Base-by-base conservation (phyloP, 1,139 yeast species). In the Yamadazyma jaroonii region DNA sequence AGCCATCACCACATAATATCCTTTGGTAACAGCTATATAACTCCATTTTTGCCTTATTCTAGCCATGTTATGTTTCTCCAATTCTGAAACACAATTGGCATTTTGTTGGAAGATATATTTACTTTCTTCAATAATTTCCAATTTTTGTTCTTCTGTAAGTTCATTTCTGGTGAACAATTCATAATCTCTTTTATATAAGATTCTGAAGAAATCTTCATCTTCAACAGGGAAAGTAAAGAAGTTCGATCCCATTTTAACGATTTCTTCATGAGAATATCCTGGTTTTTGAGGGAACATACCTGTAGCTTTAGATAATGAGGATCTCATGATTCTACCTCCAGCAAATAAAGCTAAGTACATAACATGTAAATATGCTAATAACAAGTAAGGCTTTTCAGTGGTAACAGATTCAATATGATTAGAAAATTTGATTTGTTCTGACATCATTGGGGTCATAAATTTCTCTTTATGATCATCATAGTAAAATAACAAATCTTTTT, bases 341-440 rank as follows among this genome's bases (percentile, higher is more conserved):
- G 95, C 95, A 63, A 87, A 87, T 35, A 87, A 71, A 1, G 94
- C 95, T 54, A 86, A 66, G 59, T 87, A 87, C 80, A 86, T 74
- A 32, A 85, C 94, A 55, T 86, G 95, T 65, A 87, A 77, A 59
- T 86, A 86, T n/a, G 95, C 95, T 40, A 87, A 67, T 28, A 86
- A 61, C 26, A 84, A 61, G 52, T 84, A 78, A 7, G 95, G 95
- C 52, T 82, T 81, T 35, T 74, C 79, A 25, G 57, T 56, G 17
- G 84, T 73, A 6, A 67, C 73, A 34, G 62, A 54, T 35, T 67
- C 61, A 39, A 87, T 84, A 55, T 82, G 89, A 32, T 79, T 59
- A 26, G 72, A 73, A 52, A 84, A 84, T 30, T 64, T 77, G 36
- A 78, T 74, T 58, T 84, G 89, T 46, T 74, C 75, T 1, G 76